Percentiles rank a stretch among this genome's conserved stretches.
phyloP scores from a whole-genome alignment of 2,329 filamentous ascomycete genomes.

The Calonectria ilicicola region DNA sequence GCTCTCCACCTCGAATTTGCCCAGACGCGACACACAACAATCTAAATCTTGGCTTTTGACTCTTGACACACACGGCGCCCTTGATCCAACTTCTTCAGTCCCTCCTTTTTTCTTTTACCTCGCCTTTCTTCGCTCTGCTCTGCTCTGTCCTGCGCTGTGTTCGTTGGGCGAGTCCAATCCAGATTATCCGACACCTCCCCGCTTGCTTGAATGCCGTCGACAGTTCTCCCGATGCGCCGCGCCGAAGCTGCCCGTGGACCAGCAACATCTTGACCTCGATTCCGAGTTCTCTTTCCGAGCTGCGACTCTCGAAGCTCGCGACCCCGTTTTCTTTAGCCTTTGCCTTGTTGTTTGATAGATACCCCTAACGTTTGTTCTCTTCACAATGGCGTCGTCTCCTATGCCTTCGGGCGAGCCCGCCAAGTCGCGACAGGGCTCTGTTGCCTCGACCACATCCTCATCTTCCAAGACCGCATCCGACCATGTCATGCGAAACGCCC shows the following conservation, averaged over 20 bases:
- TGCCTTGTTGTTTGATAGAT: neutral
- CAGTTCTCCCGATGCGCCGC: constrained; percentile 39
- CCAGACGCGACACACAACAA: neutral
- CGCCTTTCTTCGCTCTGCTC: neutral
- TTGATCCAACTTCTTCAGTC: constrained; percentile 1
- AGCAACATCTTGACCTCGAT: constrained; percentile 29
- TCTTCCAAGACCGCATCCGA: constrained; percentile 56
- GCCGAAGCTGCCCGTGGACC: constrained; percentile 39
- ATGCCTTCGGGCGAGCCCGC: constrained; percentile 36
- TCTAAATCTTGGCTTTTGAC: neutral
- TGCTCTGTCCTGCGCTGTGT: neutral
- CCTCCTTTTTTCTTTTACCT: neutral
- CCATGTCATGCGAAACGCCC: constrained; percentile 83
- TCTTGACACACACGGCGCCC: neutral
- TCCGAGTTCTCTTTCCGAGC: constrained; percentile 17
- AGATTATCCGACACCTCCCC: neutral
- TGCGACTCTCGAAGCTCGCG: neutral
- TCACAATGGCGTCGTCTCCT: constrained; percentile 36
- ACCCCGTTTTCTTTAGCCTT: neutral
- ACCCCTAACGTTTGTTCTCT: constrained; percentile 10
- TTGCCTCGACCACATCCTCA: constrained; percentile 26
- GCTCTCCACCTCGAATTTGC: constrained; percentile 9
- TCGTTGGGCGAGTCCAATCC: neutral
- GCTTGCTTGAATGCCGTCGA: constrained; percentile 39
- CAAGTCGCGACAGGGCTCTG: constrained; percentile 26